Base-by-base conservation (phyloP, 495 filamentous ascomycete genomes). In the Chlorociboria aeruginascens region DNA sequence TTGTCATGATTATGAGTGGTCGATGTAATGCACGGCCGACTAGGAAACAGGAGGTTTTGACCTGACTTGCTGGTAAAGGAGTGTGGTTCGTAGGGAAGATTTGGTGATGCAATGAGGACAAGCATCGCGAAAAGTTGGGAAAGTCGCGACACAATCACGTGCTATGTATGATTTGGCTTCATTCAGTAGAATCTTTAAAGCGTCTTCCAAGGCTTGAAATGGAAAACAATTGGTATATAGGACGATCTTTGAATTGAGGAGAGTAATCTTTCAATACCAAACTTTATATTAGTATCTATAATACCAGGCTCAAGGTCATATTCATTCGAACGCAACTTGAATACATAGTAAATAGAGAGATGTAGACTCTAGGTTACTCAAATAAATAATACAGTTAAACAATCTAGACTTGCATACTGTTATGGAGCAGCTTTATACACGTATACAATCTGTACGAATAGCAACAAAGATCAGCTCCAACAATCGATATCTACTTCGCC, bases 1-100 rank as follows among this genome's bases (percentile, higher is more conserved):
- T 86, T 53, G 92, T 95, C 92, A 96, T 98, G 34, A 46, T 65
- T 56, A 33, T 46, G 39, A 28, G 49, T 28, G 34, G 14, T 7
- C 10, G 28, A 37, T 32, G 16, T 34, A 20, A 2, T 20, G 14
- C 35, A 25, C 20, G 2, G 4, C 2, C 17, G 28, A 37, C 29
- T 17, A 34, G 30, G 30, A 14, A 41, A 13, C 20, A 25, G 4
- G 1, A 30, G 20, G 28, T 8, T 32, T 12, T 46, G 12, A 28
- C 14, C 29, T 31, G 30, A 17, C 14, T 25, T 28, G 46, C 10
- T 48, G 46, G 40, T 32, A 51, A 58, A 58, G 46, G 56, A 58
- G 52, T 51, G 56, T 56, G 48, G 56, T 56, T 53, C 41, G 50
- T 34, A 54, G 46, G 50, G 47, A 54, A 48, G 17, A 40, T 28